Evolutionary conservation across 2,329 filamentous ascomycete genomes (phyloP), one percentile per base, ranked within the genome.

Genomic region (Fusarium sarcochroum): DNA sequence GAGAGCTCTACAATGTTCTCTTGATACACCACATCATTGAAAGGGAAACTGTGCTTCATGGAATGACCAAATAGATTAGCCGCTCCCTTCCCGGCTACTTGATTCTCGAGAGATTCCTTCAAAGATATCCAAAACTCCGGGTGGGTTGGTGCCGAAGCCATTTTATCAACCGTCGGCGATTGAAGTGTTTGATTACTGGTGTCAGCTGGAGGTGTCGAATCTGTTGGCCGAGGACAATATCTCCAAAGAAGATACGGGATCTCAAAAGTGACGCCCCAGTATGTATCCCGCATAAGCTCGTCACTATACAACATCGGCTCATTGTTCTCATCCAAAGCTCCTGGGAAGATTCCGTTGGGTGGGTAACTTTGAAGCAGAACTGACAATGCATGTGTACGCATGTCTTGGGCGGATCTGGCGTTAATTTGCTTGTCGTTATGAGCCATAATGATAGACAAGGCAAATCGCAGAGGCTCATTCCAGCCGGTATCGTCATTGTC

Each of bases 201-300:
- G 23, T 23, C 23, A 23, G 23, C 7, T 23, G 23, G 23, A 23
- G 23, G 23, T 23, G 23, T 23, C 23, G 7, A 7, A 23, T 7
- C 15, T 25, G 2, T 25, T 27, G 21, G 15, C 2, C 13, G 20
- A 11, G 6, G 10, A 15, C 21, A 9, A 20, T 48, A 42, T 6
- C 27, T 54, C 56, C 49, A 54, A 7, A 59, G 41, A 18, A 58
- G 6, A 15, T 35, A 54, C 1, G 56, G 49, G 3, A 58, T 47
- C 20, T 58, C 56, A 2, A 58, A 58, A 0, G 41, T 21, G 2
- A 4, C 18, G 0, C 34, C 14, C 56, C 48, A 54, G 15, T 58
- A 58, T 0, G 15, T 13, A 3, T 58, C 56, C 6, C 20, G 17
- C 14, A 4, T 42, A 4, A 14, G 1, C 1, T 30, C 25, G 0